Percentiles rank a stretch among this genome's conserved stretches.
These are phyloP conservation scores for Penicillium paneum DNA, from an alignment of 2,329 filamentous ascomycete species.

Conservation along the genomic window DNA sequence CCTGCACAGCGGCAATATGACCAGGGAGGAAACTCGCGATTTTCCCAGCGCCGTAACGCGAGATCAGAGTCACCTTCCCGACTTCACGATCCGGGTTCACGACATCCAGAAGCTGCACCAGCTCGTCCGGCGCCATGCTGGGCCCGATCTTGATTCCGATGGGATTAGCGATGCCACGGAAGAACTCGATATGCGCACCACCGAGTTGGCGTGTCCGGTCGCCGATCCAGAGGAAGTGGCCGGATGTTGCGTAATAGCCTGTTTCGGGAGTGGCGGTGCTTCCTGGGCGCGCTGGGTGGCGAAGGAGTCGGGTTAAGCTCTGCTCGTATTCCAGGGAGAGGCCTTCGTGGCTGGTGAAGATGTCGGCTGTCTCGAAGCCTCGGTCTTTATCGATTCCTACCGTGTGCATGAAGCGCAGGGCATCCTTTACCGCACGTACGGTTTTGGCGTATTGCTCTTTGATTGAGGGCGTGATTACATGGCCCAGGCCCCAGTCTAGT, in stretches of 20 bases:
- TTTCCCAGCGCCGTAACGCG: constrained; percentile 80
- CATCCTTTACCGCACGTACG: constrained; percentile 82
- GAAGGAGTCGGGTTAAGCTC: constrained; percentile 72
- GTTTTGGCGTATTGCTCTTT: constrained; percentile 84
- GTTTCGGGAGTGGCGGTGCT: neutral
- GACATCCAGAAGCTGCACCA: constrained; percentile 74
- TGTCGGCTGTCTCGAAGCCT: constrained; percentile 84
- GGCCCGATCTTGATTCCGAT: constrained; percentile 96
- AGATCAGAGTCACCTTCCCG: constrained; percentile 94
- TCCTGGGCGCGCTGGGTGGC: constrained; percentile 41
- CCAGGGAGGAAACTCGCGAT: constrained; percentile 72
- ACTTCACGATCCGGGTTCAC: constrained; percentile 80
- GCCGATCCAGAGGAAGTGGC: constrained; percentile 97
- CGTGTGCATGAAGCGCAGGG: constrained; percentile 88
- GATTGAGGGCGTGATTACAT: constrained; percentile 78
- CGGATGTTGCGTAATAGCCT: constrained; percentile 88
- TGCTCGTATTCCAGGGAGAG: constrained; percentile 94
- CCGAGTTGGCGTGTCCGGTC: constrained; percentile 92
- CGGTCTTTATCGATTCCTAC: constrained; percentile 84
- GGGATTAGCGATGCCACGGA: constrained; percentile 92
- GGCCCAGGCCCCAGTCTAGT: constrained; percentile 89
- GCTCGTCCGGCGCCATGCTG: constrained; percentile 70
- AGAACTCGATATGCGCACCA: constrained; percentile 94
- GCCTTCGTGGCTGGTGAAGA: constrained; percentile 94
- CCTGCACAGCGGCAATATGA: constrained; percentile 86